Evolutionary conservation across 1,284 basidiomycete species (phyloP), one percentile per base, ranked within the genome.

Genomic region (Heterobasidion parviporum): DNA sequence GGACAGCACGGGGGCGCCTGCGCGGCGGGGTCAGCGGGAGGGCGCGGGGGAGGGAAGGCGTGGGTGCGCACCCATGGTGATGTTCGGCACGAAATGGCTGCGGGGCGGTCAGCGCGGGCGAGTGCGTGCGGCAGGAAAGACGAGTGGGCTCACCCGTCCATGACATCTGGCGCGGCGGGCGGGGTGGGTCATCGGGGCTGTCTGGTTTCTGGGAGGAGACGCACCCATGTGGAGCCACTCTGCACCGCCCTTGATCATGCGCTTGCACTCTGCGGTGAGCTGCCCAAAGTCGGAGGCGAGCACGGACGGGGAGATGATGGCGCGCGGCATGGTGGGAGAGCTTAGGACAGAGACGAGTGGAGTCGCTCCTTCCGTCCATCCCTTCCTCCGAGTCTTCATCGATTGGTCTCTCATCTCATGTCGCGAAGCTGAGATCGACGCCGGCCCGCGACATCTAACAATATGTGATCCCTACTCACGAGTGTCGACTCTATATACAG

Each of bases 71-170:
- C 94, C 94, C 86, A 96, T 93, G 18, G 94, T 95, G 70, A 98
- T 95, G 71, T 98, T 99, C 38, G 96, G 95, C 26, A 99, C 97
- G 68, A 99, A 99, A 72, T 99, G 93, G 56, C 95, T 92, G 68
- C n/a, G 49, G 55, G 52, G 54, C 41, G 47, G 50, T 54, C 45
- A 51, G 49, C 57, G 51, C 44, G 35, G 52, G 66, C 62, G 59
- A 65, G 61, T 46, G 33, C 58, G 47, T 47, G 57, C 26, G 18
- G n/a, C 55, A 20, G 18, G 43, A 32, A 46, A 41, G n/a, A 55
- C 12, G 56, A 16, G 26, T 9, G 26, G 3, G 26, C 62, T 72
- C 70, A 92, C 91, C 92, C 94, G 68, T 98, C 94, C 94, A 98
- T 98, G 60, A 97, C 85, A 76, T 97, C 94, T 95, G 50, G 34